Conservation (phyloP, 768 basidiomycete species). For the Russula ochroleuca region DNA sequence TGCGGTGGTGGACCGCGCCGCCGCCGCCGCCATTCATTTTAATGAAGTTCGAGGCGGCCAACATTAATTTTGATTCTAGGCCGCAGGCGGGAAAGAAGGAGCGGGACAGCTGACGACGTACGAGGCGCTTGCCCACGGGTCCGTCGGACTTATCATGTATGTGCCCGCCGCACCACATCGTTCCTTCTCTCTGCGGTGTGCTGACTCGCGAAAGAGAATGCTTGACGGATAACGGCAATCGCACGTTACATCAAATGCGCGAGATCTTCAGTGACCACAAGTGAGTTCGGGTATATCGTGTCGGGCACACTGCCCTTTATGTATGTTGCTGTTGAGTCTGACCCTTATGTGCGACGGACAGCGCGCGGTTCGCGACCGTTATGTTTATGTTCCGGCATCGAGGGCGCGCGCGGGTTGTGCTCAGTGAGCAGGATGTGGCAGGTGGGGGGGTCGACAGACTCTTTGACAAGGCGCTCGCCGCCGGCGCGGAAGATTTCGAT, state of each 20-base stretch:
- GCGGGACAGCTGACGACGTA: slow-evolving; percentile 20
- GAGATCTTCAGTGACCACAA: slow-evolving; percentile 26
- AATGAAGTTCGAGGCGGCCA: too few species aligned
- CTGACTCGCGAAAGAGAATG: slow-evolving; percentile 24
- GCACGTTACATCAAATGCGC: slow-evolving; percentile 23
- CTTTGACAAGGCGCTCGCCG: slow-evolving; percentile 20
- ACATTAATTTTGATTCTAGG: slow-evolving; percentile 3
- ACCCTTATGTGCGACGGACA: background rate
- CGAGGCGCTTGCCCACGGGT: slow-evolving; percentile 27
- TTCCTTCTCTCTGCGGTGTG: background rate
- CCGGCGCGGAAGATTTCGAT: slow-evolving; percentile 27
- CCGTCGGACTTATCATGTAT: slow-evolving; percentile 28
- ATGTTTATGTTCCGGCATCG: slow-evolving; percentile 26
- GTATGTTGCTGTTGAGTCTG: background rate
- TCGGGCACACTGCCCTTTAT: background rate
- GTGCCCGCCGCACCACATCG: background rate
- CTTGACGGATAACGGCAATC: slow-evolving; percentile 27
- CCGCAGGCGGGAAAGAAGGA: slow-evolving; percentile 18
- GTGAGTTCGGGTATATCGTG: slow-evolving; percentile 14
- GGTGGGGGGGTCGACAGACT: slow-evolving; percentile 17
- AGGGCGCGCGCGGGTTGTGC: slow-evolving; percentile 23
- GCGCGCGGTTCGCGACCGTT: slow-evolving; percentile 27
- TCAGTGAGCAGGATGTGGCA: slow-evolving; percentile 7
- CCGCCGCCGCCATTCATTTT: too few species aligned
- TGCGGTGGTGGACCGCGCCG: too few species aligned